These are phyloP conservation scores for Silybum marianum DNA, from an alignment of 129 eudicot species.

Conservation along the genomic window DNA sequence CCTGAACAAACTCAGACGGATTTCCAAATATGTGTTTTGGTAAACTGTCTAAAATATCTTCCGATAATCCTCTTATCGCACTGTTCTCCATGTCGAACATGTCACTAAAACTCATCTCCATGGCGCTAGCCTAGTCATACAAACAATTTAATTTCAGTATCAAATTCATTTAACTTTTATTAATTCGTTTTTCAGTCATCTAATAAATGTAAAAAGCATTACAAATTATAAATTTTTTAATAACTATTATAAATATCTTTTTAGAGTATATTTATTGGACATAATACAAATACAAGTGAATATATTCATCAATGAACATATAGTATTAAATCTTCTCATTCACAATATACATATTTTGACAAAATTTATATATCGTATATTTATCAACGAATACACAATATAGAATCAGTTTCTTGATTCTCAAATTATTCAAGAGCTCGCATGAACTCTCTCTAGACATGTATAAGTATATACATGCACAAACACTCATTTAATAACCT, in stretches of 20 bases:
- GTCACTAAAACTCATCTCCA: slow-evolving; percentile 50
- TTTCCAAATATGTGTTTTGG: slow-evolving; percentile 34
- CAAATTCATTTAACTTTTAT: no score
- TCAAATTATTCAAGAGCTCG: not conserved
- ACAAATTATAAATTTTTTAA: no score
- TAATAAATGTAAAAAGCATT: no score
- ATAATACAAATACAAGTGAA: no score
- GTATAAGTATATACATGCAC: no score
- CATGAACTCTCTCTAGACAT: not conserved
- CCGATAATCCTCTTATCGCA: slow-evolving; percentile 52
- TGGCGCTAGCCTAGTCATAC: slow-evolving; percentile 43
- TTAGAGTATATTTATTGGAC: no score
- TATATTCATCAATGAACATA: not conserved
- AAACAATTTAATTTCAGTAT: not conserved
- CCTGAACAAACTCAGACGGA: not conserved
- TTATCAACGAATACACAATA: not conserved
- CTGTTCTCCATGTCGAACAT: slow-evolving; percentile 52
- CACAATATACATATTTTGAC: no score
- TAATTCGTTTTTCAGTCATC: no score
- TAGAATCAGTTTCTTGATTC: not conserved
- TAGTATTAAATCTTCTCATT: no score
- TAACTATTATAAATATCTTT: no score
- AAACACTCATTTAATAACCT: no score
- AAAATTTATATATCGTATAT: no score
- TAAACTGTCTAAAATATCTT: slow-evolving; percentile 43